phyloP scores from a whole-genome alignment of 108 stramenopile species.

The Schizochytrium sp. region DNA sequence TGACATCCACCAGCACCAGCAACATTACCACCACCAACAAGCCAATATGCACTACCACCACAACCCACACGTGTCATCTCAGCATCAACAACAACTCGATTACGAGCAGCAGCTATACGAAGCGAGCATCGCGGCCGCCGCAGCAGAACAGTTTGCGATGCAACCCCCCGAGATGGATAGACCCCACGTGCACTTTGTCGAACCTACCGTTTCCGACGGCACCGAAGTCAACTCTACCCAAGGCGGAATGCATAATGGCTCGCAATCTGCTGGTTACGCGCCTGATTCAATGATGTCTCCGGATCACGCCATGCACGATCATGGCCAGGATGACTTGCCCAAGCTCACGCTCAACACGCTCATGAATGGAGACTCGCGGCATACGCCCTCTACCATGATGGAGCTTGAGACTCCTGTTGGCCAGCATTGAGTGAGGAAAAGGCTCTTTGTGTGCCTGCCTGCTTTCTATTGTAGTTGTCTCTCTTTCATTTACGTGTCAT shows the following conservation, averaged over 20 bases:
- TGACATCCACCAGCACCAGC: neutral
- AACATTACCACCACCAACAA: neutral
- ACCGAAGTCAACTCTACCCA: neutral
- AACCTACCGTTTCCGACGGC: neutral
- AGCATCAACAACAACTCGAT: neutral
- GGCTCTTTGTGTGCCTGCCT: too few relatives aligned
- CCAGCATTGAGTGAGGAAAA: neutral
- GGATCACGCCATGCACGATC: neutral
- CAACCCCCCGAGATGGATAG: neutral
- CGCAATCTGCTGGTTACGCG: neutral
- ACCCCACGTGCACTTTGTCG: neutral
- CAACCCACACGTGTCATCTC: neutral
- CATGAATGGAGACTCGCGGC: neutral
- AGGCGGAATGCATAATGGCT: neutral
- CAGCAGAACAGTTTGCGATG: neutral
- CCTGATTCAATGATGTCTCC: too few relatives aligned
- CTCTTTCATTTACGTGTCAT: too few relatives aligned
- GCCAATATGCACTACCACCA: neutral
- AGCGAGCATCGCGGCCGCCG: neutral
- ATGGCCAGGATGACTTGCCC: neutral
- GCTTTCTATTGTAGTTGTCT: too few relatives aligned
- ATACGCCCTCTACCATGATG: neutral
- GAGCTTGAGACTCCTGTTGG: neutral
- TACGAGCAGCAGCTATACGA: neutral
- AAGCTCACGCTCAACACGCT: constrained; percentile 12